phyloP scores from a whole-genome alignment of 169 alveolate genomes.

The Perkinsus chesapeaki region DNA sequence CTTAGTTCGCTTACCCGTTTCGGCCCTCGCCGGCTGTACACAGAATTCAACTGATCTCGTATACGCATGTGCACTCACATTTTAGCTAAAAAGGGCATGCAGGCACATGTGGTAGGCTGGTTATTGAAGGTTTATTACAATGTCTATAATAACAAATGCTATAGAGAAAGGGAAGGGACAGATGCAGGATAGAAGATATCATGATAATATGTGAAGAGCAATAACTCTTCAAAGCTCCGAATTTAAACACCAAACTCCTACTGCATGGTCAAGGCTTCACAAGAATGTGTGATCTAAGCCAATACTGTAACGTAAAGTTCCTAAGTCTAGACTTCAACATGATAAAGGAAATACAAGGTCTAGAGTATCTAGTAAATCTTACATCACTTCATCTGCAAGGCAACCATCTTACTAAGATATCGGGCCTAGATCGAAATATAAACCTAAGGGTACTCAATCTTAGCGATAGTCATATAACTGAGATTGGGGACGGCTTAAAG shows the following conservation, averaged over 20 bases:
- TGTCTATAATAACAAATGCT: too few species aligned
- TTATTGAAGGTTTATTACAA: too few species aligned
- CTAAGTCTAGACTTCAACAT: not conserved
- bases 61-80: too few species aligned
- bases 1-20: too few species aligned
- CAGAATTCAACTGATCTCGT: too few species aligned
- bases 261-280: not conserved
- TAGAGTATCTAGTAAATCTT: not conserved
- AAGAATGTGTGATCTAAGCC: not conserved
- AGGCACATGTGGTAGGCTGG: too few species aligned
- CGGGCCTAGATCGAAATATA: not conserved
- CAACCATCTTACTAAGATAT: not conserved
- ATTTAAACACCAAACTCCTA: not conserved
- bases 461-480: not conserved
- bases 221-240: not conserved
- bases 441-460: not conserved
- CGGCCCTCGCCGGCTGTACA: too few species aligned
- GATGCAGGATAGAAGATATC: not conserved
- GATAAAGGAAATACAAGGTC: not conserved
- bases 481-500: not conserved
- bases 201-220: not conserved
- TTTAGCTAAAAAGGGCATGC: too few species aligned
- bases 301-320: not conserved
- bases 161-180: not conserved
- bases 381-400: not conserved